phyloP scores from a whole-genome alignment of 352 stramenopile genomes.

The Pythium apleroticum region DNA sequence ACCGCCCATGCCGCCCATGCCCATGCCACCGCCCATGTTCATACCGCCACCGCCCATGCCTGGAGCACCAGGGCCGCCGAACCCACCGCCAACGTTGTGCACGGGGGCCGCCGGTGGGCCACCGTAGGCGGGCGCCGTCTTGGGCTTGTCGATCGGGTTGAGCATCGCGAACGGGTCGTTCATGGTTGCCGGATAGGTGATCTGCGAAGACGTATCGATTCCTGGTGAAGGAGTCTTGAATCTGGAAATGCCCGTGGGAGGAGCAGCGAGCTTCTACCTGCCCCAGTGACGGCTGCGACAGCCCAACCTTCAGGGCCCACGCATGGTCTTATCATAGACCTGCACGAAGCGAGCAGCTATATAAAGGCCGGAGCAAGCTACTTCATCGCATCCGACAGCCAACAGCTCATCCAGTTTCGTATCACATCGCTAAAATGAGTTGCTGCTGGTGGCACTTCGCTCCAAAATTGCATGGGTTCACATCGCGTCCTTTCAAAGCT shows the following conservation, averaged over 20 bases:
- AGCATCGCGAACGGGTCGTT: slow-evolving; percentile 77
- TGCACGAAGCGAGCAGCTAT: neutral
- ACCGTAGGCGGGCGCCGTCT: slow-evolving; percentile 45
- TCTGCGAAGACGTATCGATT: neutral
- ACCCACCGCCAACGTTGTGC: slow-evolving; percentile 9
- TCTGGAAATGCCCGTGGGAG: neutral
- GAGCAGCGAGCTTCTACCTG: neutral
- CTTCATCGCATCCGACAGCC: neutral
- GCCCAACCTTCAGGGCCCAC: neutral
- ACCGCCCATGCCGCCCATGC: slow-evolving; percentile 17
- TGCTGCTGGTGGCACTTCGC: no score
- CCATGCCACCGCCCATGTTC: slow-evolving; percentile 5
- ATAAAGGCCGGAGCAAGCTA: neutral
- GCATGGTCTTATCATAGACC: slow-evolving; percentile 4
- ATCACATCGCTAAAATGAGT: neutral
- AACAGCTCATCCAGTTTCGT: neutral
- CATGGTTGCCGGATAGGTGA: slow-evolving; percentile 31
- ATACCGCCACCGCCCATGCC: slow-evolving; percentile 22
- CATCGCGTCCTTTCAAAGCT: neutral
- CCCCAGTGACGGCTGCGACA: neutral
- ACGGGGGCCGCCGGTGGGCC: slow-evolving; percentile 34
- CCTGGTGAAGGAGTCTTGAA: slow-evolving; percentile 1
- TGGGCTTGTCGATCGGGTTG: slow-evolving; percentile 72
- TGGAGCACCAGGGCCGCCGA: slow-evolving; percentile 5
- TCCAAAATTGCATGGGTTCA: neutral